Evolutionary conservation across 2,329 filamentous ascomycete species (phyloP), one percentile per base, ranked within the genome.

Genomic region (Hymenoscyphus fraxineus): DNA sequence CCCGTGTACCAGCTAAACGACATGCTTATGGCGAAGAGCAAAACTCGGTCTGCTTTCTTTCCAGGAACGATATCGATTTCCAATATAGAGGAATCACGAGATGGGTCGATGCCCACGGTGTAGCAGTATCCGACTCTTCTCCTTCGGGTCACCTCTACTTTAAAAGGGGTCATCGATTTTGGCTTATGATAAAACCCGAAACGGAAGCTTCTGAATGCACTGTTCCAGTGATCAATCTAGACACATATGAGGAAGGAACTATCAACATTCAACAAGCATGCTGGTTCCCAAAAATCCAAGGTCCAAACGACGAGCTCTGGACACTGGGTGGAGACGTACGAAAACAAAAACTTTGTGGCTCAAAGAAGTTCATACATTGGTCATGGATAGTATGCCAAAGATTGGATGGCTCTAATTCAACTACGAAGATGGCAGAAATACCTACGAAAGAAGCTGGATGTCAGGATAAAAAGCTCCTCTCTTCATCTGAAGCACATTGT

Each of bases 161-260:
- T 60, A 3, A 47, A 19, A 39, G 51, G 13, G 63, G 64, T 1
- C 64, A 72, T 47, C 51, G 22, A 35, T 72, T 73, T 55, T 72
- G 70, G 71, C 66, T 73, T 5, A 61, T 27, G 16, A 64, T 69
- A 12, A 61, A 56, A 13, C 39, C 59, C 13, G 61, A 64, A 1
- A 63, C 62, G 13, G 44, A 56, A 1, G 44, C 47, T 3, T 60
- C 66, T 40, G 51, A 65, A 19, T 38, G 35, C 3, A 54, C 41
- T 7, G 66, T 68, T 7, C 66, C 66, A 15, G 70, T 73, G 2
- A 70, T 73, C 59, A 73, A 73, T 41, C 61, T 72, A 47, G 55
- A 57, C n/a, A 72, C 67, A 1, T 65, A 39, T 44, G 41, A 66
- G 22, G 55, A 44, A n/a, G 71, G 70, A 2, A 59, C 9, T 1